Base-by-base conservation (phyloP, 129 eudicot species). In the Ambrosia artemisiifolia region DNA sequence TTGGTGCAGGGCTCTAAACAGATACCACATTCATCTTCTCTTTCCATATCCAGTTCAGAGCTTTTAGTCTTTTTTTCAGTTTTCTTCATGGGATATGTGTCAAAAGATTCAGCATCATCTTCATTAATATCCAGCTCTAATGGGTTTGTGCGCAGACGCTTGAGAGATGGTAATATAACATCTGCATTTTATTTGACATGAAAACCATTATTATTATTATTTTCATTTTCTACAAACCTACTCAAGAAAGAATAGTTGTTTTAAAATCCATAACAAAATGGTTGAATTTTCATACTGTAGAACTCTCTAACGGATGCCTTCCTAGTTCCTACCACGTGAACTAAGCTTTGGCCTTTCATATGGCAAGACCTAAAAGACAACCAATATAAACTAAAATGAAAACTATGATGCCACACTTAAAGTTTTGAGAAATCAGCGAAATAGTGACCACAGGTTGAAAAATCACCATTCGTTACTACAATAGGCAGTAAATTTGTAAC, bases 11-110 rank as follows among this genome's bases (percentile, higher is more conserved):
- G 81, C 67, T 91, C 97, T 82, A 91, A 77, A 75, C 97, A 91
- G 30, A 91, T 91, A 36, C 97, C 97, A 88, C 97, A 91, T 77
- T 91, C 97, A 20, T 87, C 95, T 68, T 91, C 97, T 72, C 82
- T 76, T 75, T 87, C 97, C 34, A 75, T 48, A 82, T 87, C 95
- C 44, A 40, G 66, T 67, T 72, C 77, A 33, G 60, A 62, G 43
- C 16, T 43, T 61, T 64, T 85, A 18, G 32, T 81, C 51, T 60
- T 76, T 59, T 69, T 84, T 47, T 76, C 79, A 0, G 24, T 5
- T 63, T 59, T 75, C 63, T 70, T 82, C 63, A 19, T 55, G 18
- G 74, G 65, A 72, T 50, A 34, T 60, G 53, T 59, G 18, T 70
- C 79, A 5, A 65, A 74, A 28, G 51, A 28, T 55, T 79, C 69